phyloP scores from a whole-genome alignment of 2,329 filamentous ascomycete species.

The Coniella lustricola region DNA sequence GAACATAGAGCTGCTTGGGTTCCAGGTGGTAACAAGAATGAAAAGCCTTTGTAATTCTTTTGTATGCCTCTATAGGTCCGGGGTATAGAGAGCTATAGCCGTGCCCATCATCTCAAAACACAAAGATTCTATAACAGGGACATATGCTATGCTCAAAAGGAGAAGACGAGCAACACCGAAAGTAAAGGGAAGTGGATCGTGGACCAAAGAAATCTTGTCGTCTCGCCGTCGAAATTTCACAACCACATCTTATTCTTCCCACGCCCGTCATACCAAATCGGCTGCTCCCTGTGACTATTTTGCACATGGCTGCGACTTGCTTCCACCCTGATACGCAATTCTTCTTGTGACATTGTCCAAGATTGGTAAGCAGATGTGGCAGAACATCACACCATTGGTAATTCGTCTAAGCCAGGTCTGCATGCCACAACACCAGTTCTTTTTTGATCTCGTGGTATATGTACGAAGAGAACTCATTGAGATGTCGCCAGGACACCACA shows the following conservation, averaged over 20 bases:
- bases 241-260: too few species aligned
- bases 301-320: too few species aligned
- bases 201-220: too few species aligned
- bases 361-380: too few species aligned
- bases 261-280: too few species aligned
- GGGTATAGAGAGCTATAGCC: conserved; percentile 16
- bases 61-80: conserved; percentile 12
- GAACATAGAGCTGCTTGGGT: conserved; percentile 6
- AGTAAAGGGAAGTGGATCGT: background rate
- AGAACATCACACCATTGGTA: background rate
- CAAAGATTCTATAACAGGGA: conserved; percentile 12
- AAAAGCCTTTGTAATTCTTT: conserved; percentile 3
- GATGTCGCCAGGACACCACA: conserved; percentile 12
- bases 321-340: too few species aligned
- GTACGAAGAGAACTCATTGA: conserved; percentile 13
- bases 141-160: too few species aligned
- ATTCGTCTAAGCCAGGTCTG: conserved; percentile 7
- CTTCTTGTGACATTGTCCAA: too few species aligned
- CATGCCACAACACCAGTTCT: conserved; percentile 13
- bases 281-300: too few species aligned
- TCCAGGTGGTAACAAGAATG: conserved; percentile 1
- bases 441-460: conserved; percentile 13
- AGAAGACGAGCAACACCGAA: background rate
- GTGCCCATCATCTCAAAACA: conserved; percentile 6
- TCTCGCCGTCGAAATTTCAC: too few species aligned